Conservation (phyloP, 139 green algal species). For the Micromonas commoda region DNA sequence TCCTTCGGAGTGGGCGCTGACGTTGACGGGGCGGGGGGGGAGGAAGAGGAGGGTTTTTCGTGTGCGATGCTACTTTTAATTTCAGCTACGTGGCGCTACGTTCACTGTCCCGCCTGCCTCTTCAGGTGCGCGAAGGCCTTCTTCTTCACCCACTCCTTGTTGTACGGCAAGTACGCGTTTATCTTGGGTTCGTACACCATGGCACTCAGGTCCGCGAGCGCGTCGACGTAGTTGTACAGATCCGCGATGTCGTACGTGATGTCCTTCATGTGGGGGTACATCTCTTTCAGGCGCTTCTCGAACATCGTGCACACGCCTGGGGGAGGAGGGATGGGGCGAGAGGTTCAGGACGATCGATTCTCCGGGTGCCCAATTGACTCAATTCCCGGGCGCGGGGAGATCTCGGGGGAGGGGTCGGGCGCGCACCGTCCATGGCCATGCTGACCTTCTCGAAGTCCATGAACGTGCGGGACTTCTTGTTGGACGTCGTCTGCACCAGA, state of each 20-base stretch:
- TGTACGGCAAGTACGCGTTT: slow-evolving; percentile 41
- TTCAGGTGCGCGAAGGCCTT: slow-evolving; percentile 41
- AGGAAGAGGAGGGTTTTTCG: too few species aligned
- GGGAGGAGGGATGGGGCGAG: too few species aligned
- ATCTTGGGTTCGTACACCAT: slow-evolving; percentile 36
- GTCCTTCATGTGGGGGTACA: slow-evolving; percentile 50
- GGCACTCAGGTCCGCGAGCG: slow-evolving; percentile 38
- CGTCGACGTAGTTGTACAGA: slow-evolving; percentile 55
- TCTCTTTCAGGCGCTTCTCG: slow-evolving; percentile 54
- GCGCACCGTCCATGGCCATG: slow-evolving; percentile 36
- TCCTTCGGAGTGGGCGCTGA: too few species aligned
- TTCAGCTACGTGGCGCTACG: too few species aligned
- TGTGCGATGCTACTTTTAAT: too few species aligned
- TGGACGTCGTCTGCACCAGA: slow-evolving; percentile 37
- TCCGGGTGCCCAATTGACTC: too few species aligned
- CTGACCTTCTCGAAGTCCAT: slow-evolving; percentile 40
- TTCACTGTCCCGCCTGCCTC: too few species aligned
- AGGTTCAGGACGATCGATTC: too few species aligned
- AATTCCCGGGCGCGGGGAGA: too few species aligned
- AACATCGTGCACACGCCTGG: slow-evolving; percentile 56
- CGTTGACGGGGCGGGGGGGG: too few species aligned
- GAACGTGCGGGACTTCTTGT: slow-evolving; percentile 39
- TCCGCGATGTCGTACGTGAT: slow-evolving; percentile 65
- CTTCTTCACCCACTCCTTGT: slow-evolving; percentile 57
- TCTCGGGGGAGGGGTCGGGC: too few species aligned